phyloP scores from a whole-genome alignment of 352 stramenopile genomes.

The Aphanomyces invadans region DNA sequence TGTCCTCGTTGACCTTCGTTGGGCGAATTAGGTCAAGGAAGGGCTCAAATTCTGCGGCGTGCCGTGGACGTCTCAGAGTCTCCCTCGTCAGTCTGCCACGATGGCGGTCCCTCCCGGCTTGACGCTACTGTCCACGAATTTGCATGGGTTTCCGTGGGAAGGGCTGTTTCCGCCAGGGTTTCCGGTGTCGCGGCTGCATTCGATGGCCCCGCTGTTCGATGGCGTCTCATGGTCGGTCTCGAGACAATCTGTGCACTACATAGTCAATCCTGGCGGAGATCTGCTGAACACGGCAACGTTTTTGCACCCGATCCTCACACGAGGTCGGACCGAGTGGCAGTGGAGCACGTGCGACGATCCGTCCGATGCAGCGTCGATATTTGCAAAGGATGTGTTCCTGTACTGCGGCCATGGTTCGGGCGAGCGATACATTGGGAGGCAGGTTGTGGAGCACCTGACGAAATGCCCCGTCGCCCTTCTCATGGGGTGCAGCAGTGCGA shows the following conservation, averaged over 20 bases:
- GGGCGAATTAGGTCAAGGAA: slow-evolving; percentile 3
- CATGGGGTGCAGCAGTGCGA: slow-evolving; percentile 96
- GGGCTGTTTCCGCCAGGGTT: slow-evolving; percentile 47
- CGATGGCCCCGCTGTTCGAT: not conserved
- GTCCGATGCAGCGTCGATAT: not conserved
- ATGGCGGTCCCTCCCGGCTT: not conserved
- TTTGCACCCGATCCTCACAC: slow-evolving; percentile 45
- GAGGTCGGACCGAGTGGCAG: slow-evolving; percentile 27
- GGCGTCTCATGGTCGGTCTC: slow-evolving; percentile 22
- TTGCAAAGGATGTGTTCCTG: slow-evolving; percentile 79
- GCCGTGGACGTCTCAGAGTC: not conserved
- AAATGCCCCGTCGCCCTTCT: slow-evolving; percentile 83
- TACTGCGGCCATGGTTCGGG: slow-evolving; percentile 97
- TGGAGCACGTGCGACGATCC: slow-evolving; percentile 48
- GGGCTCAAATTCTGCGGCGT: not conserved
- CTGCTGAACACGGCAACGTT: slow-evolving; percentile 46
- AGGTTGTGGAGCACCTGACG: slow-evolving; percentile 27
- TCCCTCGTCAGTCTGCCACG: not conserved
- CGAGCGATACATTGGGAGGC: slow-evolving; percentile 85
- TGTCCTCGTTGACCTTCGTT: too few species aligned
- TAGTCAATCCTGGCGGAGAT: slow-evolving; percentile 72
- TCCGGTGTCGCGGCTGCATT: slow-evolving; percentile 28
- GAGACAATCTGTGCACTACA: slow-evolving; percentile 39
- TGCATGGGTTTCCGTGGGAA: slow-evolving; percentile 81
- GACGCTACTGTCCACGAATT: slow-evolving; percentile 11